Percentiles rank a stretch among this genome's conserved stretches.
phyloP scores from a whole-genome alignment of 2,329 filamentous ascomycete species.

The Rosellinia necatrix region DNA sequence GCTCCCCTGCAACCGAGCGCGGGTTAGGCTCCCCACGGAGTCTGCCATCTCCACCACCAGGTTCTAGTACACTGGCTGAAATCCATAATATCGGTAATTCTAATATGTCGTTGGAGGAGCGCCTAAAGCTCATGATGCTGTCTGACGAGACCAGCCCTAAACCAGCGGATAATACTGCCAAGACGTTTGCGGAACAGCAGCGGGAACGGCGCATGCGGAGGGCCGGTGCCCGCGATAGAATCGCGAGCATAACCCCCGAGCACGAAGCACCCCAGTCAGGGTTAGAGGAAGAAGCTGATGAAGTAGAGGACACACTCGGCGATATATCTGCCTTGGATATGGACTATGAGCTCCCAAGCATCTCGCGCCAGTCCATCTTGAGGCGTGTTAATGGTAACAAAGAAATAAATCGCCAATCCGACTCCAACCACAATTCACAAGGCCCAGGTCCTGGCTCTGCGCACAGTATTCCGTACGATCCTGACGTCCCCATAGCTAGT shows the following conservation, averaged over 20 bases:
- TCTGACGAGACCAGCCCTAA: slow-evolving; percentile 60
- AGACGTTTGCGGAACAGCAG: slow-evolving; percentile 67
- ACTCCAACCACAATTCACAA: slow-evolving; percentile 68
- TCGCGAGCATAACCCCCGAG: slow-evolving; percentile 50
- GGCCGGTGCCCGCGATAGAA: slow-evolving; percentile 56
- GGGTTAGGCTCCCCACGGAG: slow-evolving; percentile 69
- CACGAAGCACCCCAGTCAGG: slow-evolving; percentile 45
- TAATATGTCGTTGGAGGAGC: slow-evolving; percentile 84
- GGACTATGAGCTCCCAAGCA: slow-evolving; percentile 73
- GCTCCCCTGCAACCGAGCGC: slow-evolving; percentile 74
- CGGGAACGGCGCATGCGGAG: slow-evolving; percentile 71
- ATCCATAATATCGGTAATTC: slow-evolving; percentile 74
- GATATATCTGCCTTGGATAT: slow-evolving; percentile 62
- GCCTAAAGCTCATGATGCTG: slow-evolving; percentile 86
- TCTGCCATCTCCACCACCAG: slow-evolving; percentile 74
- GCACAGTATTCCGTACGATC: slow-evolving; percentile 70
- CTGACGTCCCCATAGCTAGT: slow-evolving; percentile 87
- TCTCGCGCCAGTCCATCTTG: slow-evolving; percentile 92
- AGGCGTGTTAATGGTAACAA: slow-evolving; percentile 77
- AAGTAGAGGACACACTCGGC: slow-evolving; percentile 63
- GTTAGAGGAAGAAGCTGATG: slow-evolving; percentile 56
- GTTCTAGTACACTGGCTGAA: slow-evolving; percentile 74
- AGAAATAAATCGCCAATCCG: slow-evolving; percentile 60
- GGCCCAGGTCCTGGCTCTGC: slow-evolving; percentile 62
- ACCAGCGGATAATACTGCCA: slow-evolving; percentile 39